A percentile compares a stretch with the other conserved stretches of the same genome.
phyloP scores from a whole-genome alignment of 2,329 filamentous ascomycete genomes.

The Uncinocarpus reesii region DNA sequence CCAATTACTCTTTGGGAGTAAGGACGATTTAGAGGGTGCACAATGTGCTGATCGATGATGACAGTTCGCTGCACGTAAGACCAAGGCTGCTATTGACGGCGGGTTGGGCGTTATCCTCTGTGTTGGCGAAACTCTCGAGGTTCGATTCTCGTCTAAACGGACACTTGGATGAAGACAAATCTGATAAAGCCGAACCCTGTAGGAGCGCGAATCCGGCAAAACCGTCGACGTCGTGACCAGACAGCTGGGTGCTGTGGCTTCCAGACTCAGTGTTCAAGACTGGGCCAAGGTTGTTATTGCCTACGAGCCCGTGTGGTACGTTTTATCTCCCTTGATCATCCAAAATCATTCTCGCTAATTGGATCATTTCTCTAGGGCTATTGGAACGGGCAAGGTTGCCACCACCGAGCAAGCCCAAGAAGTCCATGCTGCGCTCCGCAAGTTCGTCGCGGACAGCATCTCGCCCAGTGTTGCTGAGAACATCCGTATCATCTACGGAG shows the following conservation, averaged over 20 bases:
- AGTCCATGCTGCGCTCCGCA: conserved; percentile 81
- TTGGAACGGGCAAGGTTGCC: conserved; percentile 87
- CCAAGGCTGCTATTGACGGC: conserved; percentile 79
- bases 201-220: conserved; percentile 72
- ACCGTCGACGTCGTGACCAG: conserved; percentile 63
- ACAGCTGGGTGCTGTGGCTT: conserved; percentile 73
- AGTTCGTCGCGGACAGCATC: conserved; percentile 67
- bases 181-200: conserved; percentile 11
- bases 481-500: conserved; percentile 92
- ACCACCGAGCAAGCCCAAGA: conserved; percentile 85
- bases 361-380: conserved; percentile 40
- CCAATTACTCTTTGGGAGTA: neutral
- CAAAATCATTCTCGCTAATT: neutral
- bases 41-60: conserved; percentile 7
- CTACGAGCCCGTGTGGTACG: conserved; percentile 96
- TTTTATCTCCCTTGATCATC: neutral
- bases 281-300: conserved; percentile 94
- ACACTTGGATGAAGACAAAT: neutral
- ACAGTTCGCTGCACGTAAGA: conserved; percentile 77
- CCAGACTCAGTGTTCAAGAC: conserved; percentile 56
- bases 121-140: conserved; percentile 86
- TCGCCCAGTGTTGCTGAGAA: conserved; percentile 70
- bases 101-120: conserved; percentile 90
- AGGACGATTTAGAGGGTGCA: neutral
- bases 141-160: conserved; percentile 21